Base-by-base conservation (phyloP, 768 basidiomycete genomes). In the Podaxis pistillaris region DNA sequence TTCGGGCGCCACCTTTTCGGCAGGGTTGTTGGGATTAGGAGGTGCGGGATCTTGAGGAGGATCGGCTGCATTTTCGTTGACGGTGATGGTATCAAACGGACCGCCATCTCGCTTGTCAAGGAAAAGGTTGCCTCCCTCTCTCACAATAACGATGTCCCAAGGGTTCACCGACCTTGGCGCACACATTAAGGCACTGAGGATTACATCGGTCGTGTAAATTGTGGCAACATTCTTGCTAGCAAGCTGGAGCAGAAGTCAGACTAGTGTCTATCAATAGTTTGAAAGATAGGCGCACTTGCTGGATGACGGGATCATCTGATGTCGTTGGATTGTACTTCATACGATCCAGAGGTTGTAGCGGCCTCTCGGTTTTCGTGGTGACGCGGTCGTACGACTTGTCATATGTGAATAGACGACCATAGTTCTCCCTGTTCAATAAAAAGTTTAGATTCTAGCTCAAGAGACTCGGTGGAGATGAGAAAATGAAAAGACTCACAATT, bases 51-150 rank as follows among this genome's bases (percentile, higher is more conserved):
- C 94, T 67, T 89, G 86, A 7, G 94, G 94, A 38, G 97, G 93
- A 76, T 99, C 97, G 1, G 90, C 84, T 4, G 97, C 94, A 73
- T 99, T 98, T 80, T 99, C 97, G 76, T 99, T 98, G 70, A 99
- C 97, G 17, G 96, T 97, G 62, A 98, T 90, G 40, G 91, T 96
- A 75, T 99, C 94, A 70, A 98, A 97, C 2, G 96, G 93, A 60
- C 96, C 96, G 15, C 95, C 96, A 72, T 95, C 93, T 63, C 97
- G 91, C 78, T 98, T 98, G 82, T 99, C 97, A 66, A 99, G 86
- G 83, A 91, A 98, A 8, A 99, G 78, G 71, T 88, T 92, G 79
- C 94, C 88, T 46, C 94, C 96, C 72, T 97, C 94, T 33, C 94
- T 90, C 33, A 93, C 82, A 68, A 98, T 90, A 65, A 99, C 91